Percentiles rank a stretch among this genome's conserved stretches.
Evolutionary conservation across 2,329 filamentous ascomycete genomes (phyloP).

Genomic region (Colletotrichum truncatum): DNA sequence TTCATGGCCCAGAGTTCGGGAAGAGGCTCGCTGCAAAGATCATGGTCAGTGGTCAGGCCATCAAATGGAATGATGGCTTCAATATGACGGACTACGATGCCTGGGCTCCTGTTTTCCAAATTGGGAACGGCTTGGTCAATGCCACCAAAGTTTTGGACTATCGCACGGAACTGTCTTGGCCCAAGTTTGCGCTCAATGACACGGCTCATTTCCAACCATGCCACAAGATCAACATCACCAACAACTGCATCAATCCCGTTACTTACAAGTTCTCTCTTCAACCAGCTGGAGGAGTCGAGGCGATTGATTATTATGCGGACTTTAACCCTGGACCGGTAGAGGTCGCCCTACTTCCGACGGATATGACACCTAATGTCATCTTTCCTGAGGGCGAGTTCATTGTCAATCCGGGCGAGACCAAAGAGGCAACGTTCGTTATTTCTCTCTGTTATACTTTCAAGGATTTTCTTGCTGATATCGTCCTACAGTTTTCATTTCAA

Average conservation of each 20-base stretch:
- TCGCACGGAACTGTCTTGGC: slow-evolving; percentile 47
- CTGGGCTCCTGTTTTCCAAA: slow-evolving; percentile 47
- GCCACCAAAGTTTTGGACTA: slow-evolving; percentile 54
- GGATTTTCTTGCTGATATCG: background rate
- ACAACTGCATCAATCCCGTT: slow-evolving; percentile 46
- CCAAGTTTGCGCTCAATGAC: slow-evolving; percentile 59
- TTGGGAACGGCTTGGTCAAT: slow-evolving; percentile 57
- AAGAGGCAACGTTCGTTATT: slow-evolving; percentile 26
- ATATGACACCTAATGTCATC: background rate
- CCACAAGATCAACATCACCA: slow-evolving; percentile 51
- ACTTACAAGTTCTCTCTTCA: slow-evolving; percentile 52
- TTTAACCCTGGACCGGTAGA: slow-evolving; percentile 7
- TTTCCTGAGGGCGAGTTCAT: slow-evolving; percentile 25
- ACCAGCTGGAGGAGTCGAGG: slow-evolving; percentile 35
- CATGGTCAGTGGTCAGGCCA: slow-evolving; percentile 43
- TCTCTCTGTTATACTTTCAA: background rate
- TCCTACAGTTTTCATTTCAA: slow-evolving; percentile 36
- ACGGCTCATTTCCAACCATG: slow-evolving; percentile 50
- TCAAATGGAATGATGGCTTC: slow-evolving; percentile 41
- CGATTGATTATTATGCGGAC: background rate
- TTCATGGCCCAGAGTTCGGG: slow-evolving; percentile 43
- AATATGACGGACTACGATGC: slow-evolving; percentile 31
- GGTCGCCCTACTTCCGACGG: background rate
- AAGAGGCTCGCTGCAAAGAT: slow-evolving; percentile 37
- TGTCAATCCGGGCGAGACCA: slow-evolving; percentile 38